Base-by-base conservation (phyloP, 331 rosid genomes). In the Saraca asoca region DNA sequence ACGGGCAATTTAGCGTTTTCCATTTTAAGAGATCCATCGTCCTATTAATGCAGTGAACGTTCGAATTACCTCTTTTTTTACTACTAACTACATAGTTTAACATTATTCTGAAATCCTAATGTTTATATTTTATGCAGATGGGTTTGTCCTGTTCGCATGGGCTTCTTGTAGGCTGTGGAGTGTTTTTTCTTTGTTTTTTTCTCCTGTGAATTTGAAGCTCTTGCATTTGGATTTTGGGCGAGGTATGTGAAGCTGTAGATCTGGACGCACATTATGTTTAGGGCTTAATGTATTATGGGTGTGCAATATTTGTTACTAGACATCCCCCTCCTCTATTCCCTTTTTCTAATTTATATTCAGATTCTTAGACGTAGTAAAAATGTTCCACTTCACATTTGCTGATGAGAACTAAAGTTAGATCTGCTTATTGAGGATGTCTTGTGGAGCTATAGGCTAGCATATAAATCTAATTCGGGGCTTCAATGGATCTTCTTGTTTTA, bases 261-360 rank as follows among this genome's bases (percentile, higher is more conserved):
- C 50, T 55, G 71, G 75, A 51, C 58, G 20, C 48, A 50, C 65
- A 20, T 31, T 46, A 54, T 76, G 24, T 18, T 55, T 69, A 58
- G 82, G 41, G 41, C 31, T 60, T 77, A 19, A 55, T 77, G 82
- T 77, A 66, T 56, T 65, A 74, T 74, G 80, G 60, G 19, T 69
- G 71, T 77, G 53, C 62, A 59, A 73, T 72, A 76, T 69, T 69
- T 77, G 72, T 74, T 56, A 64, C 59, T 69, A 69, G 74, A 81
- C 69, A 43, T 24, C 43, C 39, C 62, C 7, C 24, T 60, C 48
- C 51, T 6, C 7, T 20, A 16, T 71, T 14, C 11, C 44, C 7
- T 34, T 12, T 11, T 59, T 45, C 61, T 72, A 29, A 46, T 35
- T 11, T 57, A 9, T 12, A 13, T 18, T 58, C 13, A 31, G 9